Evolutionary conservation across 352 stramenopile species (phyloP).

Genomic region (Globisporangium carolinianum): DNA sequence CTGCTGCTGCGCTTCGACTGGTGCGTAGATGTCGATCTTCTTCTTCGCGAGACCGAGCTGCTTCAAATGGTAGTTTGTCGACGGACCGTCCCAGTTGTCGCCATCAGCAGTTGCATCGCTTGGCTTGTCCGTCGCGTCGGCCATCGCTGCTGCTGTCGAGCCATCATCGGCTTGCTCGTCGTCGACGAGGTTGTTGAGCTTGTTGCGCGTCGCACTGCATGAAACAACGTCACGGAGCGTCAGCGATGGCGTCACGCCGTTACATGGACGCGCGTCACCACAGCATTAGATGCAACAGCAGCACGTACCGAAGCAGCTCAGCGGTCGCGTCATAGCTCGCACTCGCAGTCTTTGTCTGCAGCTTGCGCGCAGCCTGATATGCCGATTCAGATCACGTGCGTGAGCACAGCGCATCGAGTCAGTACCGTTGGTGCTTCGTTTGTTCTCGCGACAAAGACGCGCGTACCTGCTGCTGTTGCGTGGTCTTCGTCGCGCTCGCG

Average conservation of each 20-base stretch:
- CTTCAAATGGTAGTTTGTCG: constrained; percentile 76
- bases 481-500: constrained; percentile 4
- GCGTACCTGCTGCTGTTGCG: constrained; percentile 7
- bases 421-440: neutral
- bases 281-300: neutral
- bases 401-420: neutral
- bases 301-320: constrained; percentile 25
- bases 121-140: neutral
- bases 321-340: constrained; percentile 18
- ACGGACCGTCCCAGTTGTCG: constrained; percentile 40
- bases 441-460: neutral
- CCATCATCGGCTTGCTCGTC: constrained; percentile 3
- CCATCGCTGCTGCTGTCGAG: neutral
- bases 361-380: neutral
- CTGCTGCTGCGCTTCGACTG: constrained; percentile 51
- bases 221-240: neutral
- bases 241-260: neutral
- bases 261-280: too few species aligned
- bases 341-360: constrained; percentile 5
- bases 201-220: constrained; percentile 25
- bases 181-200: constrained; percentile 24
- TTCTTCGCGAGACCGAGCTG: constrained; percentile 58
- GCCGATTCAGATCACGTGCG: too few species aligned
- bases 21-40: constrained; percentile 79
- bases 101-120: constrained; percentile 11